Conservation (phyloP, 257 asterid species). For the Euphrasia confusa region DNA sequence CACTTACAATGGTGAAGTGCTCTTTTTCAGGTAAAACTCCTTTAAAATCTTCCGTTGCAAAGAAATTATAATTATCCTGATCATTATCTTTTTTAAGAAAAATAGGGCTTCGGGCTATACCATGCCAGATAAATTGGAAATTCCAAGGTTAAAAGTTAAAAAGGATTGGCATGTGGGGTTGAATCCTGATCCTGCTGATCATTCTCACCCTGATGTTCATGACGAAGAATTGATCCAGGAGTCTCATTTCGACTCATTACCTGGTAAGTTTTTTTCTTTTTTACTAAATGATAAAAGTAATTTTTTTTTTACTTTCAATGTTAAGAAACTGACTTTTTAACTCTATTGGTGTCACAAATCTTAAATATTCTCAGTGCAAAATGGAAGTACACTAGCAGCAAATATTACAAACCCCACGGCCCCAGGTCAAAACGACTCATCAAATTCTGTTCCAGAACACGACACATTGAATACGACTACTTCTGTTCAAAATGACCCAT, state of each 20-base stretch:
- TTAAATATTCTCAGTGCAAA: slow-evolving; percentile 22
- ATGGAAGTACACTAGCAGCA: not conserved
- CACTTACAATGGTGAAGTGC: slow-evolving; percentile 95
- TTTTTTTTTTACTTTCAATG: not conserved
- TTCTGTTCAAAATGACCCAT: slow-evolving; percentile 29
- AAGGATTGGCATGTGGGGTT: slow-evolving; percentile 96
- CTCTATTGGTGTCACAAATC: slow-evolving; percentile 17
- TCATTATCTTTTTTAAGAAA: slow-evolving; percentile 18
- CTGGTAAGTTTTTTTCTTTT: slow-evolving; percentile 40
- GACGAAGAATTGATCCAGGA: slow-evolving; percentile 72
- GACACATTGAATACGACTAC: slow-evolving; percentile 30
- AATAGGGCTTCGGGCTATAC: slow-evolving; percentile 86
- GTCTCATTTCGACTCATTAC: slow-evolving; percentile 44
- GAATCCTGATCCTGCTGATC: slow-evolving; percentile 80
- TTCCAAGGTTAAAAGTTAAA: slow-evolving; percentile 84
- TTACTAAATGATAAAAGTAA: not conserved
- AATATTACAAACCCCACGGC: not conserved
- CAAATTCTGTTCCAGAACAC: slow-evolving; percentile 38
- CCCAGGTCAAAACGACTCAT: slow-evolving; percentile 33
- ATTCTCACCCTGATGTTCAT: slow-evolving; percentile 90
- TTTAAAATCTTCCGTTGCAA: slow-evolving; percentile 13
- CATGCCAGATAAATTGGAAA: slow-evolving; percentile 88
- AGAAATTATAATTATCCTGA: slow-evolving; percentile 9
- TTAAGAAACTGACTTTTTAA: not conserved
- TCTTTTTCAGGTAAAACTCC: slow-evolving; percentile 76